A percentile compares a stretch with the other conserved stretches of the same genome.
Evolutionary conservation across 805 yeast genomes (phyloP).

Genomic region (Candida vaughaniae): DNA sequence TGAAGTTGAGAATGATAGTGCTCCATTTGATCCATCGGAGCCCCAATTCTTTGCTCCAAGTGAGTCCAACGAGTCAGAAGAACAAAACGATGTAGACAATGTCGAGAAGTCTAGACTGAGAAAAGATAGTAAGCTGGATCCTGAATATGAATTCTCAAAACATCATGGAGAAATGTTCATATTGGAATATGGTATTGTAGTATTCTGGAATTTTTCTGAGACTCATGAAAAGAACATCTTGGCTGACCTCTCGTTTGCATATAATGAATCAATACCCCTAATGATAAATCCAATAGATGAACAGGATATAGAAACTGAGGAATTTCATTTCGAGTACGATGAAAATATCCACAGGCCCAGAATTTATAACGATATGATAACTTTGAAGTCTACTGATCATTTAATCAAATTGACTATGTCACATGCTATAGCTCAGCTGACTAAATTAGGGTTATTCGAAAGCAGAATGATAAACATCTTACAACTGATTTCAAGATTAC

Average conservation of each 20-base stretch:
- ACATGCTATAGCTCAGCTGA: constrained; percentile 95
- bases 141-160: constrained; percentile 42
- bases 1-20: constrained; percentile 40
- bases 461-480: constrained; percentile 83
- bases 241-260: constrained; percentile 84
- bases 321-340: constrained; percentile 73
- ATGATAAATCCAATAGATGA: constrained; percentile 76
- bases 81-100: constrained; percentile 2
- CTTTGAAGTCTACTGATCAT: constrained; percentile 87
- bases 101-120: neutral
- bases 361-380: constrained; percentile 92
- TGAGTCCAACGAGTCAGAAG: constrained; percentile 7
- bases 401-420: constrained; percentile 89
- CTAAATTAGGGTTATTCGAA: constrained; percentile 87
- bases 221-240: constrained; percentile 88
- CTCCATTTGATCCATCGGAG: constrained; percentile 84
- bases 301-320: constrained; percentile 91
- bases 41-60: constrained; percentile 80
- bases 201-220: constrained; percentile 95
- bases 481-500: constrained; percentile 83
- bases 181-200: constrained; percentile 92
- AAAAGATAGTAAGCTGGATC: constrained; percentile 1
- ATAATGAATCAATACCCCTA: constrained; percentile 40
- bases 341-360: constrained; percentile 61
- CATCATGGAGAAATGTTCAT: constrained; percentile 86